Evolutionary conservation across 176 grass and related monocot genomes (phyloP), one percentile per base, ranked within the genome.

Genomic region (Oryza nivara): DNA sequence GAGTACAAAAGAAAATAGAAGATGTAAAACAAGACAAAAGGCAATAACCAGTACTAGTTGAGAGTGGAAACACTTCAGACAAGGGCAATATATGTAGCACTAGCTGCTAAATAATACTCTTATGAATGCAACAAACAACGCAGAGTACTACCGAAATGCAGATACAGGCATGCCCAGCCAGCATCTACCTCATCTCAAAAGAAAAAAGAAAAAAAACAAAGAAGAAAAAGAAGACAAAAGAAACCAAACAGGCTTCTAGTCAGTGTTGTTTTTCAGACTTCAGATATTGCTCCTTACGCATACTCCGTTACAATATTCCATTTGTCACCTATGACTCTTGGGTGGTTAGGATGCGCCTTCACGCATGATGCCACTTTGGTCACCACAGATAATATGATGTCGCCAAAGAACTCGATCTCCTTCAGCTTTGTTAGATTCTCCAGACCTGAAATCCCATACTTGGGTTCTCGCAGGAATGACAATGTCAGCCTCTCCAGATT

Each of bases 301-400:
- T 83, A 83, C 8, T 83, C 71, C 13, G 71, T 83, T 51, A 83
- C 71, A 38, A 75, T 81, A 25, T 51, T 75, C 60, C 60, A 74
- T 75, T 67, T 83, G 58, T 83, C 81, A 25, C 44, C 60, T 25
- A 83, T 35, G 22, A 83, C 82, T 67, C 43, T 51, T 26, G 72
- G 82, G 66, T 67, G 60, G 35, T 83, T 83, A 23, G 82, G 72
- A 68, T 84, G 82, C 2, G 56, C 20, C 56, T 60, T 61, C 56
- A 61, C 20, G 56, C 20, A 61, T 20, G 56, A 61, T 22, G 56
- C 56, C 56, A 61, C 56, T 22, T 61, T 9, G 3, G 56, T 60
- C 56, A 61, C 56, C 56, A 61, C 56, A 63, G n/a, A 63, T 23
- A 63, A 11, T 63, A 63, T 23, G n/a, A 63, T 23, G 20, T 63